Evolutionary conservation across 148 eudicot genomes (phyloP).

Genomic region (Spergularia marina): DNA sequence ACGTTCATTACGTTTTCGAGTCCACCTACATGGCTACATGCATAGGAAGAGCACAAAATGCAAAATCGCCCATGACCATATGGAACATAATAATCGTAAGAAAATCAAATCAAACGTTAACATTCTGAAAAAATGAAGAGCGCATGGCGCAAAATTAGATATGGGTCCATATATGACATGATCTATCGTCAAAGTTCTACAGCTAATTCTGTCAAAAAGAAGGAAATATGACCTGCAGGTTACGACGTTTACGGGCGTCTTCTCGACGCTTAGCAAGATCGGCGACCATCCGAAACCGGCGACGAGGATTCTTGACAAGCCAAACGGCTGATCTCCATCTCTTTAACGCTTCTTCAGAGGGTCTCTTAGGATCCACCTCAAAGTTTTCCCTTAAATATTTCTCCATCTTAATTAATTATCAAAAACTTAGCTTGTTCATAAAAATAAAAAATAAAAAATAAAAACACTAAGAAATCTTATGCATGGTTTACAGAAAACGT

Average conservation of each 20-base stretch:
- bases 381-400: conserved; percentile 61
- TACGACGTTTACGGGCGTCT: conserved; percentile 48
- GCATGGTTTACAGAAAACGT: no score
- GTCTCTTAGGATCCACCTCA: conserved; percentile 59
- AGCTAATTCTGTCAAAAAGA: no score
- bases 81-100: no score
- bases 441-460: neutral
- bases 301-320: conserved; percentile 84
- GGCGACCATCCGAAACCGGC: conserved; percentile 86
- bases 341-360: conserved; percentile 60
- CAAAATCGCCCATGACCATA: no score
- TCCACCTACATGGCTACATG: no score
- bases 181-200: no score
- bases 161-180: no score
- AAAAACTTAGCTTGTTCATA: neutral
- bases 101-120: no score
- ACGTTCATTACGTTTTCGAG: no score
- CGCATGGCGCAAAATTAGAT: no score
- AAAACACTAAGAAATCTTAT: neutral
- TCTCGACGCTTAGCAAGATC: conserved; percentile 83
- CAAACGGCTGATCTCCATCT: conserved; percentile 76
- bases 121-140: no score
- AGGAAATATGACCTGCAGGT: conserved; percentile 46
- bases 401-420: conserved; percentile 43
- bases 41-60: no score